These are phyloP conservation scores for Lindgomyces ingoldianus DNA, from an alignment of 495 filamentous ascomycete species.

Conservation along the genomic window DNA sequence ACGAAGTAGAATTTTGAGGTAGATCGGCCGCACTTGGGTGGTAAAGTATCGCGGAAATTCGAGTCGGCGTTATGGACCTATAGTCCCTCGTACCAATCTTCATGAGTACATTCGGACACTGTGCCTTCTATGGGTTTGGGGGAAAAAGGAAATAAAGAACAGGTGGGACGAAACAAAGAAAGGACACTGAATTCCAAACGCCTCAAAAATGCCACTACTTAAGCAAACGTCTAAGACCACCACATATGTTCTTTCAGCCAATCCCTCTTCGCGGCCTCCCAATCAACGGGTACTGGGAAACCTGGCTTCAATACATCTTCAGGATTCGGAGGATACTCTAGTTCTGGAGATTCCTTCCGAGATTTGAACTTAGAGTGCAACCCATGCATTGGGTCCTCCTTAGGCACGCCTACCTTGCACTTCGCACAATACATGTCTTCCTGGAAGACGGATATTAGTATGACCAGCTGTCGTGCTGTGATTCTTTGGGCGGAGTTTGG, in stretches of 20 bases:
- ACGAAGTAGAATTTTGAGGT: no score
- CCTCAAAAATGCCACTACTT: no score
- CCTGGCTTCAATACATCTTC: neutral
- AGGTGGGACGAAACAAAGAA: no score
- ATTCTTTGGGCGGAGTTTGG: neutral
- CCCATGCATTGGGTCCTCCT: neutral
- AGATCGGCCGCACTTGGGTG: no score
- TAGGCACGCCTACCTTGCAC: neutral
- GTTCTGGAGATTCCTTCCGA: neutral
- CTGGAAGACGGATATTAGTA: neutral
- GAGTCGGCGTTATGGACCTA: no score
- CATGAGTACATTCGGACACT: no score
- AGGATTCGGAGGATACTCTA: conserved; percentile 1
- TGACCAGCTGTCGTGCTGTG: conserved; percentile 3
- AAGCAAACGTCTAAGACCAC: conserved; percentile 1
- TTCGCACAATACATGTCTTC: conserved; percentile 1
- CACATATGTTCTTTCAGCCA: conserved; percentile 11
- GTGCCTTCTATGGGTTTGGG: no score
- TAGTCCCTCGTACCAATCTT: no score
- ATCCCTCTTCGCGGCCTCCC: conserved; percentile 2
- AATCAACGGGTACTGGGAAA: neutral
- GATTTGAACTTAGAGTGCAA: conserved; percentile 10
- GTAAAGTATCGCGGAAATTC: no score
- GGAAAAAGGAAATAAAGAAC: no score
- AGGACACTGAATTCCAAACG: no score